Evolutionary conservation across 2,329 filamentous ascomycete species (phyloP), one percentile per base, ranked within the genome.

Genomic region (Alternaria brassicae): DNA sequence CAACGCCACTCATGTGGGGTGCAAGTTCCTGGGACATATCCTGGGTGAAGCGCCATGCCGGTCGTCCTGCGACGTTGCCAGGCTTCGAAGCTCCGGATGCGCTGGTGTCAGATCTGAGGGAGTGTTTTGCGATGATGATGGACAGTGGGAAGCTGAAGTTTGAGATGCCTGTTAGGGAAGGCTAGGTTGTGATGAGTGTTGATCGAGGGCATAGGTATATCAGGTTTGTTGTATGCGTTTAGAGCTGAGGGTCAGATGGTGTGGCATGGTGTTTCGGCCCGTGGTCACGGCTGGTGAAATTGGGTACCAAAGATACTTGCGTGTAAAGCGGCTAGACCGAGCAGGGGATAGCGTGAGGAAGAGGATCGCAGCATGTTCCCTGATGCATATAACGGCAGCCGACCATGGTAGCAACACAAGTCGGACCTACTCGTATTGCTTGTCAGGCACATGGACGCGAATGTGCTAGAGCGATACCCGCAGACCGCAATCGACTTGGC

Each of bases 71-170:
- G 15, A 60, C 68, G 52, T 72, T 74, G 57, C 72, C 79, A 2
- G 75, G 76, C 19, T 81, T 79, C 77, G 80, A 81, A 57, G 71
- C 72, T 21, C 77, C 79, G 2, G 73, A 75, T 27, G 68, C 78
- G 34, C 64, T 82, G 34, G 77, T 80, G 15, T 56, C 73, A 28
- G 80, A 82, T 67, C 59, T 82, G 57, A 72, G 78, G 56, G 79
- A 80, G 54, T 77, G 77, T 61, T 79, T 76, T 49, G 69, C 62
- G 40, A 68, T 55, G 48, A 66, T 71, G 42, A 51, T 63, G 45
- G 37, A 61, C 41, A 53, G 62, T 17, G 61, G 61, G 8, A 53
- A 49, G 52, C 34, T 63, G n/a, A 50, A 36, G 51, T 39, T 51
- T 21, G 71, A 72, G 64, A 65, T 69, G 68, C 67, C 70, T 17